A percentile compares a stretch with the other conserved stretches of the same genome.
Conservation (phyloP, 2,329 filamentous ascomycete genomes). For the Ophiostoma perfectum region DNA sequence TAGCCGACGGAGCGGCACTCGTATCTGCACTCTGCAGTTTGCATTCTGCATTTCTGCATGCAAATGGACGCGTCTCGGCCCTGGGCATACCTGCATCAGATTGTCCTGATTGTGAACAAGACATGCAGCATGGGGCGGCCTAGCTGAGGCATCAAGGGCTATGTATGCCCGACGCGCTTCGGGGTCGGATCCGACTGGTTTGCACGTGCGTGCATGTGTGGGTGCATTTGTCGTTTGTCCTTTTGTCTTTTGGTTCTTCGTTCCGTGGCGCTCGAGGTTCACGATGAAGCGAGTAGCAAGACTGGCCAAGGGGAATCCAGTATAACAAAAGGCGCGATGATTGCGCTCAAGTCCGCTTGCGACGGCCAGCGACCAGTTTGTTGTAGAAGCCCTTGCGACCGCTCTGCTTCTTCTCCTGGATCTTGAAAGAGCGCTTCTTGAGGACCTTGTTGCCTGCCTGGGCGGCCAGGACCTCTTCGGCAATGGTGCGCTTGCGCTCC, state of each 20-base stretch:
- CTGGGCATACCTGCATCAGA: conserved; percentile 11
- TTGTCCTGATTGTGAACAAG: neutral
- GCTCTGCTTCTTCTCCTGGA: conserved; percentile 75
- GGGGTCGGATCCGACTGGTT: neutral
- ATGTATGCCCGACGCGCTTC: neutral
- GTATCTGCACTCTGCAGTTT: neutral
- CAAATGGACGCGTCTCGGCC: neutral
- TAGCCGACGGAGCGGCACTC: neutral
- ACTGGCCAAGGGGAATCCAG: neutral
- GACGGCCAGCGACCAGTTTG: conserved; percentile 53
- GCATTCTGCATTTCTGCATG: neutral
- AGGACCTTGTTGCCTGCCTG: conserved; percentile 66
- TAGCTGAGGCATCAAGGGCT: neutral
- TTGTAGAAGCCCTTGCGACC: conserved; percentile 91
- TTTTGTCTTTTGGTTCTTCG: neutral
- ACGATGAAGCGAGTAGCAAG: neutral
- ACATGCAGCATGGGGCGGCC: neutral
- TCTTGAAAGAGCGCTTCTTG: conserved; percentile 79
- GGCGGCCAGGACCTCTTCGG: conserved; percentile 72
- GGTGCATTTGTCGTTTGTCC: neutral
- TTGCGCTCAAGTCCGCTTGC: conserved; percentile 24
- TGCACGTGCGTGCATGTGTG: neutral
- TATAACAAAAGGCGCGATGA: neutral
- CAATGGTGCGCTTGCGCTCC: conserved; percentile 78
- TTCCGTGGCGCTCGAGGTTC: neutral